These are phyloP conservation scores for Hypoxylon sp. DNA, from an alignment of 2,329 filamentous ascomycete genomes.

Conservation along the genomic window DNA sequence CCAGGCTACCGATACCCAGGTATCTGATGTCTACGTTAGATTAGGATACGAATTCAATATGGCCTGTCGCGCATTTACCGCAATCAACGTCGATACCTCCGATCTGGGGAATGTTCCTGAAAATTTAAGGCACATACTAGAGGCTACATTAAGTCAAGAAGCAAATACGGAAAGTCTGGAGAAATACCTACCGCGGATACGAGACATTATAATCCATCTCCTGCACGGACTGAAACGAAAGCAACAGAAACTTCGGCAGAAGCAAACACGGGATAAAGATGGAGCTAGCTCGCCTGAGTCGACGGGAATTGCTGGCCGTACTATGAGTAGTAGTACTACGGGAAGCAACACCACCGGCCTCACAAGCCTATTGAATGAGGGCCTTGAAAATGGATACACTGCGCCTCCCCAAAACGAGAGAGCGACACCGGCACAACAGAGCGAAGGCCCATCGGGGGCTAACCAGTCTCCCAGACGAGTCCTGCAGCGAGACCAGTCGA, in stretches of 20 bases:
- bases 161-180: conserved; percentile 93
- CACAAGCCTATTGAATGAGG: conserved; percentile 67
- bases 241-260: conserved; percentile 83
- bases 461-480: conserved; percentile 60
- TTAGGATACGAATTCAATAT: conserved; percentile 99
- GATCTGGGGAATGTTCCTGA: conserved; percentile 97
- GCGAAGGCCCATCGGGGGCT: conserved; percentile 34
- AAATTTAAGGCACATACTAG: conserved; percentile 85
- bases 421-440: conserved; percentile 33
- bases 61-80: conserved; percentile 94
- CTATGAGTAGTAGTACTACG: conserved; percentile 67
- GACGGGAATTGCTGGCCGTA: conserved; percentile 54
- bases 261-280: conserved; percentile 66
- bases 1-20: conserved; percentile 89
- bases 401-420: conserved; percentile 51
- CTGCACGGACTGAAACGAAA: conserved; percentile 97
- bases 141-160: conserved; percentile 95
- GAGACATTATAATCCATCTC: conserved; percentile 98
- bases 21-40: conserved; percentile 97
- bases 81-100: conserved; percentile 93
- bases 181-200: conserved; percentile 90
- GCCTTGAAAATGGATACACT: conserved; percentile 62
- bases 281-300: conserved; percentile 49
- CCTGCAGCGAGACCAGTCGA: conserved; percentile 61
- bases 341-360: conserved; percentile 66